Percentiles rank a stretch among this genome's conserved stretches.
Evolutionary conservation across 2,329 filamentous ascomycete species (phyloP).

Genomic region (Cryphonectria naterciae): DNA sequence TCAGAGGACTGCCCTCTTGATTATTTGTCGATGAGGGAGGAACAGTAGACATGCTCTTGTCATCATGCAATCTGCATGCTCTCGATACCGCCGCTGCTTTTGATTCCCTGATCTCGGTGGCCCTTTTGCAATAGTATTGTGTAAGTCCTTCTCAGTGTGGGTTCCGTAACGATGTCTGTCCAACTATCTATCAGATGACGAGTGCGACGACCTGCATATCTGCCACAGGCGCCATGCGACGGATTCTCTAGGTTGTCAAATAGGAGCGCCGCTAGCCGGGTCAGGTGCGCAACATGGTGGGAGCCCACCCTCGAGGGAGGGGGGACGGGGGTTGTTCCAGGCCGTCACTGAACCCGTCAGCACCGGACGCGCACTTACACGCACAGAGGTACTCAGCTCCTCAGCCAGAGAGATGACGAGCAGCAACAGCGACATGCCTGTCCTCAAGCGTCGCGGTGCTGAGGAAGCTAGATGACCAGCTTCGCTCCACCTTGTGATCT

Average conservation of each 20-base stretch:
- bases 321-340: neutral
- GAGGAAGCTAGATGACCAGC: neutral
- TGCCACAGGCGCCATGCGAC: constrained; percentile 5
- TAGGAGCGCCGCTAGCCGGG: constrained; percentile 16
- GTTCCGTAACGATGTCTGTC: constrained; percentile 10
- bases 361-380: neutral
- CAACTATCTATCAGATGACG: constrained; percentile 9
- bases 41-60: constrained; percentile 11
- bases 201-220: constrained; percentile 13
- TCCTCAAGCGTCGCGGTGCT: neutral
- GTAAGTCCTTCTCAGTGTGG: constrained; percentile 9
- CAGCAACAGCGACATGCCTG: neutral
- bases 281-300: constrained; percentile 17
- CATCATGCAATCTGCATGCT: constrained; percentile 14
- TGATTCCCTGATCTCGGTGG: neutral
- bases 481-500: neutral
- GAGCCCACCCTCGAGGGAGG: neutral
- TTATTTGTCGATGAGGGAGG: constrained; percentile 2
- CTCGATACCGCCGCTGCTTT: neutral
- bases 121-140: neutral
- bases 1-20: constrained; percentile 1
- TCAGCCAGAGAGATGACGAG: neutral
- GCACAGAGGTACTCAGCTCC: neutral
- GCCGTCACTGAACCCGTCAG: constrained; percentile 4
- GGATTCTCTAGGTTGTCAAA: constrained; percentile 1